phyloP scores from a whole-genome alignment of 2,329 filamentous ascomycete genomes.

The Cladosporium velox region DNA sequence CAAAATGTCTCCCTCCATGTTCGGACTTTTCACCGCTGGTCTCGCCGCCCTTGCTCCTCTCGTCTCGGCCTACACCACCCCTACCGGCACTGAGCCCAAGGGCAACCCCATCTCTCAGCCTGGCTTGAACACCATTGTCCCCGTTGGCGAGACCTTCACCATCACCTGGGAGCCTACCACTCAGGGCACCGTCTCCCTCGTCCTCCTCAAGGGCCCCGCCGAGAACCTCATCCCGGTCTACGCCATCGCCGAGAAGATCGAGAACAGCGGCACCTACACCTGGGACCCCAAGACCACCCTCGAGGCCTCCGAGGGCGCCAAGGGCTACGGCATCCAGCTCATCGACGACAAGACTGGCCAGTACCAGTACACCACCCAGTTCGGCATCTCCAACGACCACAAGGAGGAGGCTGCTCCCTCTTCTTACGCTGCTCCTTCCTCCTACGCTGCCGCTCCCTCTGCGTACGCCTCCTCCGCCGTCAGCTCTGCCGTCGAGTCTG shows the following conservation, averaged over 20 bases:
- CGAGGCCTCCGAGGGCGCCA: slow-evolving; percentile 44
- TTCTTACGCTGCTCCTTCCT: slow-evolving; percentile 10
- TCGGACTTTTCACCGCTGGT: slow-evolving; percentile 56
- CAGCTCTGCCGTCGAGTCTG: slow-evolving; percentile 10
- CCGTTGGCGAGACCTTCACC: slow-evolving; percentile 57
- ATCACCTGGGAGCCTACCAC: slow-evolving; percentile 60
- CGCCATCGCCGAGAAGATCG: slow-evolving; percentile 54
- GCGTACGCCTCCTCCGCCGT: slow-evolving; percentile 24
- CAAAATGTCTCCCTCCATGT: slow-evolving; percentile 35
- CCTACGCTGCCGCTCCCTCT: slow-evolving; percentile 27
- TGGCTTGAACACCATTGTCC: slow-evolving; percentile 54
- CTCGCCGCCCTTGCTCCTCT: slow-evolving; percentile 53
- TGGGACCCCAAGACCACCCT: slow-evolving; percentile 58
- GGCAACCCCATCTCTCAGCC: slow-evolving; percentile 60
- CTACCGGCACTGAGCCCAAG: slow-evolving; percentile 34
- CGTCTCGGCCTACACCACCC: slow-evolving; percentile 47
- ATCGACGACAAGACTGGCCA: slow-evolving; percentile 60
- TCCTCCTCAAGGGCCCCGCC: slow-evolving; percentile 61
- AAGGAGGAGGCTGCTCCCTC: slow-evolving; percentile 20
- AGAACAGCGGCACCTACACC: slow-evolving; percentile 57
- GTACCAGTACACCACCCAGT: slow-evolving; percentile 65
- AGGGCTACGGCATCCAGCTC: slow-evolving; percentile 62
- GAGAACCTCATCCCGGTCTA: slow-evolving; percentile 55
- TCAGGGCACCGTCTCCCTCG: slow-evolving; percentile 55
- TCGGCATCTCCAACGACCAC: slow-evolving; percentile 58